Evolutionary conservation across 345 rosid genomes (phyloP).

Genomic region (Lenwebbia sp.): DNA sequence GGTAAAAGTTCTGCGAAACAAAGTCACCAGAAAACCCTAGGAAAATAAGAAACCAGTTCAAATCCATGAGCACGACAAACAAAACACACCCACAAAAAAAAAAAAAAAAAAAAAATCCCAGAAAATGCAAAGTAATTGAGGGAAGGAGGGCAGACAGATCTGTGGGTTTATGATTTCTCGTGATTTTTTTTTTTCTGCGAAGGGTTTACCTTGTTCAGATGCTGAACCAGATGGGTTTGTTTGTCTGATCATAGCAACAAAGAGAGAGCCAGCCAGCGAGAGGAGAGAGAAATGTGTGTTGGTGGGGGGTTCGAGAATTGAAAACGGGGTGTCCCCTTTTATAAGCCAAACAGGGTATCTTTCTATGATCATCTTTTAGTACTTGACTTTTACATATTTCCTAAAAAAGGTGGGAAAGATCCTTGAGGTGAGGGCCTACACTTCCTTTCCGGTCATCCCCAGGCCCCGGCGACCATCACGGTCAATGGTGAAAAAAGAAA

Average conservation of each 20-base stretch:
- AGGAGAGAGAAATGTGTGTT: background rate
- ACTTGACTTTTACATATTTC: no score
- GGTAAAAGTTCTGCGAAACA: background rate
- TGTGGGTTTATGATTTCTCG: background rate
- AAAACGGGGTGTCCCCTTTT: background rate
- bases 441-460: no score
- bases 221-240: background rate
- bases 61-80: background rate
- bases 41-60: background rate
- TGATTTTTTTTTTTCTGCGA: background rate
- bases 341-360: no score
- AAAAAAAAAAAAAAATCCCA: background rate
- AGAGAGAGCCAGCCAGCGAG: background rate
- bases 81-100: background rate
- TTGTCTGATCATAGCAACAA: background rate
- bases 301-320: background rate
- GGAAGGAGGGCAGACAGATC: slow-evolving; percentile 16
- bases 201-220: background rate
- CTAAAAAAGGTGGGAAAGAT: no score
- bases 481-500: no score
- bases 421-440: no score
- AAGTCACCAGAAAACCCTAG: background rate
- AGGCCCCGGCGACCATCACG: no score
- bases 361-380: no score
- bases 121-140: background rate